These are phyloP conservation scores for Mucor saturninus DNA, from an alignment of 371 early-diverging fungal genomes.

Conservation along the genomic window DNA sequence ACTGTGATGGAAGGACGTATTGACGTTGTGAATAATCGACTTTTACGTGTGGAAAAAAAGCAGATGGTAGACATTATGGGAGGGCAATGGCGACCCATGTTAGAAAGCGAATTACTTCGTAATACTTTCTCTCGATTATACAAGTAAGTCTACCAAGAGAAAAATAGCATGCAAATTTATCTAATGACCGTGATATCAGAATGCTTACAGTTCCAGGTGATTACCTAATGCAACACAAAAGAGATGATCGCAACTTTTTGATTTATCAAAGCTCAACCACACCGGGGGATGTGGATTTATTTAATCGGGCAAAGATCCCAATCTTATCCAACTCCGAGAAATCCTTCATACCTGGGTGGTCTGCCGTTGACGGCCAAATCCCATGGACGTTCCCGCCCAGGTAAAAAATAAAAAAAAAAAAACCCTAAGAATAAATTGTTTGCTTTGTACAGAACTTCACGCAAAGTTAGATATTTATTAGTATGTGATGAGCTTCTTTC, in stretches of 20 bases:
- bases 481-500: too few relatives aligned
- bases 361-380: conserved; percentile 6
- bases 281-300: neutral
- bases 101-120: conserved; percentile 23
- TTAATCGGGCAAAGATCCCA: neutral
- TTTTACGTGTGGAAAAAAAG: conserved; percentile 23
- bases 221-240: conserved; percentile 17
- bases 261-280: conserved; percentile 5
- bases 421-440: neutral
- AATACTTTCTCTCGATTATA: conserved; percentile 14
- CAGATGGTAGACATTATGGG: conserved; percentile 36
- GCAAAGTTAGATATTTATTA: too few relatives aligned
- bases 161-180: too few relatives aligned
- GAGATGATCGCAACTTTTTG: conserved; percentile 5
- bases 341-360: neutral
- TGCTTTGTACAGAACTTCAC: too few relatives aligned
- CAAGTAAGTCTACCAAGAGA: conserved; percentile 12
- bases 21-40: conserved; percentile 21
- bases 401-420: neutral
- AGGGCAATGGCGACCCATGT: conserved; percentile 25
- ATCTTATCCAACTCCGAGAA: neutral
- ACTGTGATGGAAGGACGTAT: conserved; percentile 23
- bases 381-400: conserved; percentile 11
- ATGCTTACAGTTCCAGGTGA: conserved; percentile 13
- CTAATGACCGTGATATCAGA: too few relatives aligned